These are phyloP conservation scores for Casuarina cunninghamiana DNA, from an alignment of 306 rosid species.

Conservation along the genomic window DNA sequence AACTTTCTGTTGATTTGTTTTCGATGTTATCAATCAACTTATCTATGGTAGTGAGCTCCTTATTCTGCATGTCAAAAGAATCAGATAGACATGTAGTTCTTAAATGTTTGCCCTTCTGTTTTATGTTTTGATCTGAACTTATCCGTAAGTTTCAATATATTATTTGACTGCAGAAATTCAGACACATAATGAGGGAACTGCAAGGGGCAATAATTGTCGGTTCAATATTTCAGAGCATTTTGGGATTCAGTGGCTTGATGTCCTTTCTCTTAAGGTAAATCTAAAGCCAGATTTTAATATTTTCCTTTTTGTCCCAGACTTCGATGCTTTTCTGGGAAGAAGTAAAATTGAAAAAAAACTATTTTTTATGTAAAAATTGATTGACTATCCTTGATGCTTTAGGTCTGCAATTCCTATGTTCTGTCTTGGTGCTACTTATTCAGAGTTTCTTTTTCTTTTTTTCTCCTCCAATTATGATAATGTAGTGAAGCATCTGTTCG, in stretches of 20 bases:
- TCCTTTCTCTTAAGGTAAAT: constrained; percentile 75
- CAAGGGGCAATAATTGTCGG: constrained; percentile 96
- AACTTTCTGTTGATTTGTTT: not conserved
- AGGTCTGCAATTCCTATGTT: not conserved
- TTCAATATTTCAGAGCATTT: constrained; percentile 77
- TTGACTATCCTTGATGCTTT: not conserved
- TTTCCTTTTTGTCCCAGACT: constrained; percentile 11
- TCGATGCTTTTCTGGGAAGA: constrained; percentile 6
- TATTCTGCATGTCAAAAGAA: constrained; percentile 15
- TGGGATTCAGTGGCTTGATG: constrained; percentile 92
- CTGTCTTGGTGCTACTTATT: not conserved
- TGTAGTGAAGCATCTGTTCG: not conserved
- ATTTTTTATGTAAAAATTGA: not conserved
- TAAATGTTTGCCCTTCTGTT: not conserved
- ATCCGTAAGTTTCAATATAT: constrained; percentile 22
- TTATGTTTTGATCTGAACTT: constrained; percentile 14
- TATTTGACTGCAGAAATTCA: constrained; percentile 69
- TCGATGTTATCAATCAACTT: too few relatives aligned
- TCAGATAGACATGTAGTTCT: not conserved
- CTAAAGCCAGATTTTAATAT: constrained; percentile 9
- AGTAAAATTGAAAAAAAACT: not conserved
- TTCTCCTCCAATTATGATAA: not conserved
- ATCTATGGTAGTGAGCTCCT: not conserved
- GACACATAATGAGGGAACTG: constrained; percentile 94
- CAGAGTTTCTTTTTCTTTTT: not conserved